Conservation (phyloP, 495 filamentous ascomycete genomes). For the Aspergillus nidulans region DNA sequence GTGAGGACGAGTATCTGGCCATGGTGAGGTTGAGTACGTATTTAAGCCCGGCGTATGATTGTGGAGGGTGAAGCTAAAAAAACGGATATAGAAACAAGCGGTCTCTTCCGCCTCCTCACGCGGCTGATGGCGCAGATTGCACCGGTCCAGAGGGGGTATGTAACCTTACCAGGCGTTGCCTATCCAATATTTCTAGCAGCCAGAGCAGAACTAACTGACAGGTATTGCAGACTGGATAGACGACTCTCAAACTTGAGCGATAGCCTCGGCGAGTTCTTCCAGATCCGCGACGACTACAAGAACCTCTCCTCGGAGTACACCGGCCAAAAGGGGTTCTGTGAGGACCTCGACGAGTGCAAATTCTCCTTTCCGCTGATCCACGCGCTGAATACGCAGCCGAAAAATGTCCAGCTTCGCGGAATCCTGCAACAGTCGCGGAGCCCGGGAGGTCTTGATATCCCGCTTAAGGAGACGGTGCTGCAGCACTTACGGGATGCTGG, state of each 20-base stretch:
- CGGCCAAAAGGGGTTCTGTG: constrained; percentile 33
- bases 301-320: constrained; percentile 30
- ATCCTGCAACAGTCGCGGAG: constrained; percentile 9
- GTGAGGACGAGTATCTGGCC: constrained; percentile 28
- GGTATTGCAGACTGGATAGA: background rate
- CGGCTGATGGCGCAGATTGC: constrained; percentile 25
- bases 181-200: background rate
- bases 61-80: too few species aligned
- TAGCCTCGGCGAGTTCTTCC: constrained; percentile 31
- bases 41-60: too few species aligned
- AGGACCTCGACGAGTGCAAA: constrained; percentile 39
- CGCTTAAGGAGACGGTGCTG: constrained; percentile 16
- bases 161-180: background rate
- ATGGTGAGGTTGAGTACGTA: constrained; percentile 28
- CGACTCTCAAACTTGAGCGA: constrained; percentile 7
- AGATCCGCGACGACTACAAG: constrained; percentile 39
- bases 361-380: constrained; percentile 33
- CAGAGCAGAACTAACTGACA: background rate
- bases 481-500: constrained; percentile 9
- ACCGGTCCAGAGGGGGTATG: constrained; percentile 10
- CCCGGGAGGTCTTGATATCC: constrained; percentile 8
- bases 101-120: constrained; percentile 29
- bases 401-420: constrained; percentile 12
- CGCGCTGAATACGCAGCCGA: background rate
- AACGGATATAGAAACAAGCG: constrained; percentile 30